Percentiles rank a stretch among this genome's conserved stretches.
These are phyloP conservation scores for Streptanthus diversifolius DNA, from an alignment of 345 rosid genomes.

Conservation along the genomic window DNA sequence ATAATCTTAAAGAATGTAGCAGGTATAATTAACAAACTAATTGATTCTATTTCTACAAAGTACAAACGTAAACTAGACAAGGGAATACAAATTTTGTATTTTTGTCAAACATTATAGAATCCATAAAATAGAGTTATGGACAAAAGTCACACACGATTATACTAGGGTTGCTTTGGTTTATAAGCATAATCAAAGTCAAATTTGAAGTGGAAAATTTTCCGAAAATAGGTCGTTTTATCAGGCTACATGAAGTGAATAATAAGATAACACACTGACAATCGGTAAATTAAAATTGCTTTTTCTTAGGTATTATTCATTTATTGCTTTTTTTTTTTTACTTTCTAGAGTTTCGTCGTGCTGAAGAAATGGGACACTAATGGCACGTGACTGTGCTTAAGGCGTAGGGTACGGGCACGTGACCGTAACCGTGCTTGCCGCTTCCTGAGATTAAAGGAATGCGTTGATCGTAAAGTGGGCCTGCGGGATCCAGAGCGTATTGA, in stretches of 20 bases:
- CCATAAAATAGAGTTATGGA: neutral
- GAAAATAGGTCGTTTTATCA: neutral
- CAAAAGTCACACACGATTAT: neutral
- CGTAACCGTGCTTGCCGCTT: neutral
- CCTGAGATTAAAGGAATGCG: neutral
- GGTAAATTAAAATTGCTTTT: neutral
- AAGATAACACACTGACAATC: neutral
- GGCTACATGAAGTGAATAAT: neutral
- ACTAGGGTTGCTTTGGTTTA: neutral
- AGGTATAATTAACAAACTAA: neutral
- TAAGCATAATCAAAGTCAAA: slow-evolving; percentile 3
- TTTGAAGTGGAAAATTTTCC: neutral
- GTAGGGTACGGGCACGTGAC: slow-evolving; percentile 33
- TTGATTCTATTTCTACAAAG: neutral
- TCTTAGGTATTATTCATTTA: neutral
- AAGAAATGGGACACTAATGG: slow-evolving; percentile 25
- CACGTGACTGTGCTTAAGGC: slow-evolving; percentile 35
- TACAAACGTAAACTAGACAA: neutral
- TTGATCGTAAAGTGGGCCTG: neutral
- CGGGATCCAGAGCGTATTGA: neutral
- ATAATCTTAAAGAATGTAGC: neutral
- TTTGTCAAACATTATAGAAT: neutral
- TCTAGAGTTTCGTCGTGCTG: slow-evolving; percentile 30
- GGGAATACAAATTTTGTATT: neutral
- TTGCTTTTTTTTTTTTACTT: neutral